Percentiles rank a stretch among this genome's conserved stretches.
Conservation (phyloP, 202 grass and related monocot genomes). For the Zizania palustris region DNA sequence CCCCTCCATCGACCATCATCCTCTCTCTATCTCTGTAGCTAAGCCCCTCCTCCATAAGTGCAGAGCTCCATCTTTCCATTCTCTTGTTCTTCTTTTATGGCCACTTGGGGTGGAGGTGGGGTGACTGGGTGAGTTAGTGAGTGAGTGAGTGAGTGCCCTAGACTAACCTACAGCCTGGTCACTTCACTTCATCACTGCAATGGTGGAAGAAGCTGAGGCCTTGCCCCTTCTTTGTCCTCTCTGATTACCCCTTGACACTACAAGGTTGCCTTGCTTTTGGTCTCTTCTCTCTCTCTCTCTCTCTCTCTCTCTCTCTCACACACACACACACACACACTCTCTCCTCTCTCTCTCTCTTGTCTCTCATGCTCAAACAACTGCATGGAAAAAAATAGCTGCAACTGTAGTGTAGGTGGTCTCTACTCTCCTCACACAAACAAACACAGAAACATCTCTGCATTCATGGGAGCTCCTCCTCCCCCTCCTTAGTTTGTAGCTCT, state of each 20-base stretch:
- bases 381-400: background rate
- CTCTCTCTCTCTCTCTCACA: background rate
- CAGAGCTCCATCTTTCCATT: background rate
- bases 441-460: constrained; percentile 45
- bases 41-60: constrained; percentile 14
- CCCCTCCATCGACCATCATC: no score
- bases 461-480: constrained; percentile 24
- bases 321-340: no score
- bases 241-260: constrained; percentile 56
- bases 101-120: constrained; percentile 12
- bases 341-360: background rate
- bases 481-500: constrained; percentile 12
- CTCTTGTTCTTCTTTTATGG: background rate
- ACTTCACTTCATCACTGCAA: constrained; percentile 35
- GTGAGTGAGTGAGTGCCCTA: constrained; percentile 36
- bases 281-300: constrained; percentile 27
- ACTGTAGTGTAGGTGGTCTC: background rate
- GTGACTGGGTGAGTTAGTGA: no score
- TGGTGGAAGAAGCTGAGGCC: constrained; percentile 58
- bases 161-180: constrained; percentile 24
- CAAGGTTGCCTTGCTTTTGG: constrained; percentile 60
- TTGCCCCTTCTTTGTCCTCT: constrained; percentile 49
- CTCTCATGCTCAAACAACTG: constrained; percentile 14
- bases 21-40: background rate
- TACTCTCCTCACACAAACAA: background rate